Percentiles rank a stretch among this genome's conserved stretches.
Evolutionary conservation across 306 rosid species (phyloP).

Genomic region (Lathyrus sativus): DNA sequence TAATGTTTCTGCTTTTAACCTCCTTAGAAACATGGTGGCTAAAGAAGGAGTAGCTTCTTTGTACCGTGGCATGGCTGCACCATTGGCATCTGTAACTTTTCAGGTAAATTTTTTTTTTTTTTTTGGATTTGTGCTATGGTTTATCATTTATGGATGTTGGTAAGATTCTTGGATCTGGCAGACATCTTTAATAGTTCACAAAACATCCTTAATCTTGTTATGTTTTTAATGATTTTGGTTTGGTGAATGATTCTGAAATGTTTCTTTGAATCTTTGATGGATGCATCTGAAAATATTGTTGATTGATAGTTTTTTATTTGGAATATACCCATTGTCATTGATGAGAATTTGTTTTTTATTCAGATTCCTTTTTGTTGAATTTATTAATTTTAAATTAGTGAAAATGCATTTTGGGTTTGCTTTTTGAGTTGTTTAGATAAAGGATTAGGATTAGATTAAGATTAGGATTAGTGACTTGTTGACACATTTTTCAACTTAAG

Average conservation of each 20-base stretch:
- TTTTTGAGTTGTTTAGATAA: slow-evolving; percentile 30
- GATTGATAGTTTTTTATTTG: not conserved
- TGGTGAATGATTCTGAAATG: not conserved
- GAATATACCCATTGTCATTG: slow-evolving; percentile 27
- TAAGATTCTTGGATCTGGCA: not conserved
- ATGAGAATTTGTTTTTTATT: not conserved
- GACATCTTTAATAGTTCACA: not conserved
- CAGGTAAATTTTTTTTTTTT: slow-evolving; percentile 49
- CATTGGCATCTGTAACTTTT: slow-evolving; percentile 79
- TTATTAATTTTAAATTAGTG: slow-evolving; percentile 12
- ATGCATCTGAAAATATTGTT: slow-evolving; percentile 12
- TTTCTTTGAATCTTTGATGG: slow-evolving; percentile 29
- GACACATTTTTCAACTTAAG: slow-evolving; percentile 4
- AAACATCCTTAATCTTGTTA: slow-evolving; percentile 3
- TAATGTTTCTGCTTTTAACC: slow-evolving; percentile 57
- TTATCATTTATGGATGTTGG: not conserved
- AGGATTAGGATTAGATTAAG: slow-evolving; percentile 8
- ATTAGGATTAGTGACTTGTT: not conserved
- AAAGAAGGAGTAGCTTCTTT: slow-evolving; percentile 69
- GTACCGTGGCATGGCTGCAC: slow-evolving; percentile 87
- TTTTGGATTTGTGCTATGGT: not conserved
- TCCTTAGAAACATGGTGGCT: slow-evolving; percentile 56
- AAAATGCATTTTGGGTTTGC: slow-evolving; percentile 4
- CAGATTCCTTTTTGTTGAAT: not conserved
- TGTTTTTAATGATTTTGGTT: slow-evolving; percentile 10